Evolutionary conservation across 192 early-diverging fungal genomes (phyloP).

Genomic region (Coemansia sp.): DNA sequence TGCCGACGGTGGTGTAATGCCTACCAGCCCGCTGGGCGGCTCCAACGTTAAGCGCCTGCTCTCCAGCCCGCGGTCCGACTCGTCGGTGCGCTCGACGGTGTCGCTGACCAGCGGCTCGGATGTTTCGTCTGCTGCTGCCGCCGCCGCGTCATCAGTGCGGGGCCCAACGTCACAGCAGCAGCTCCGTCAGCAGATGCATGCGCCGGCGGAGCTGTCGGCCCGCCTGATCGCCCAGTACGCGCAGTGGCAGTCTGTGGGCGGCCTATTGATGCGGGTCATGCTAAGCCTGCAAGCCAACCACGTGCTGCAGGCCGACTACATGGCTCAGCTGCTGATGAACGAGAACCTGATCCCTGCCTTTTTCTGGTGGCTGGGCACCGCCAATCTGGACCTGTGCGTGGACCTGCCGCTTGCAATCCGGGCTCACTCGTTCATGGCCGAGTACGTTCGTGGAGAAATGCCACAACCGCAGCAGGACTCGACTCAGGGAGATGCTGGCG

Average conservation of each 20-base stretch:
- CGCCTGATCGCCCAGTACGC: conserved; percentile 44
- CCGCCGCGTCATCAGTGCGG: too few species aligned
- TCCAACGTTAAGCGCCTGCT: conserved; percentile 43
- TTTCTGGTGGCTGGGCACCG: conserved; percentile 51
- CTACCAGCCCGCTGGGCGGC: conserved; percentile 27
- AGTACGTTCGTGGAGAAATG: neutral
- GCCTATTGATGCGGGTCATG: conserved; percentile 26
- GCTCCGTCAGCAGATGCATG: neutral
- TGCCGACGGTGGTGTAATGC: neutral
- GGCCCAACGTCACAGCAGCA: neutral
- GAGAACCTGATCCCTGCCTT: conserved; percentile 42
- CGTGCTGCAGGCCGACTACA: conserved; percentile 43
- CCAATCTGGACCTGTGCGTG: conserved; percentile 17
- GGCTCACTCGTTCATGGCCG: conserved; percentile 23
- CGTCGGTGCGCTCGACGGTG: neutral
- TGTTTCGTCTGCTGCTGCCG: neutral
- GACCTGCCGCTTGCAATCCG: conserved; percentile 12
- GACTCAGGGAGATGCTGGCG: neutral
- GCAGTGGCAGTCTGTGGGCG: conserved; percentile 41
- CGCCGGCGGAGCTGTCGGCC: conserved; percentile 19
- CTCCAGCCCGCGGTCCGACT: neutral
- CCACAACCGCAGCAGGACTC: neutral
- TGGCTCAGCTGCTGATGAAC: conserved; percentile 48
- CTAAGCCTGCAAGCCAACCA: conserved; percentile 36
- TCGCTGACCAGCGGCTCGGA: conserved; percentile 2